A percentile compares a stretch with the other conserved stretches of the same genome.
Conservation (phyloP, 208 protist species). For the Trypanosoma vivax region DNA sequence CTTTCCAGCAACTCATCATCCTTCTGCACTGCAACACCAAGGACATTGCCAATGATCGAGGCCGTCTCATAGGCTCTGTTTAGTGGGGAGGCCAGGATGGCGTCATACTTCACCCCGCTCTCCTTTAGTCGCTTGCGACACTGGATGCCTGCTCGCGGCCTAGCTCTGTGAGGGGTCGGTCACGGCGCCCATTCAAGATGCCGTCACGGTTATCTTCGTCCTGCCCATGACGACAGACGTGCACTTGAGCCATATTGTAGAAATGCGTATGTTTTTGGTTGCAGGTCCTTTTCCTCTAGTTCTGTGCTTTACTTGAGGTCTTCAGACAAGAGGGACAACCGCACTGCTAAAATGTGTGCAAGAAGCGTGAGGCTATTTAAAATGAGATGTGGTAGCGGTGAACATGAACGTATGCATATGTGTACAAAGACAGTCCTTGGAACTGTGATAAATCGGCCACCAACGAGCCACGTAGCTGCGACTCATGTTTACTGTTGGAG, state of each 20-base stretch:
- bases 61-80: conserved; percentile 67
- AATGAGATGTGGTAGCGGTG: no score
- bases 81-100: conserved; percentile 75
- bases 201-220: conserved; percentile 79
- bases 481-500: no score
- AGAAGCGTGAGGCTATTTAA: no score
- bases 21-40: conserved; percentile 37
- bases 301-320: no score
- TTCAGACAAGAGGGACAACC: no score
- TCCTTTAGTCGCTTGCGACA: conserved; percentile 46
- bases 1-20: conserved; percentile 72
- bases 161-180: conserved; percentile 66
- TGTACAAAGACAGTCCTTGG: no score
- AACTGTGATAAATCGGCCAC: no score
- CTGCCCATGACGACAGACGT: conserved; percentile 85
- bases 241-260: conserved; percentile 60
- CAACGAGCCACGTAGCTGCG: no score
- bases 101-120: conserved; percentile 34
- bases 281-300: no score
- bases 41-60: conserved; percentile 30
- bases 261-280: no score
- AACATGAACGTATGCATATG: no score
- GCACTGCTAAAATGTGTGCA: no score
- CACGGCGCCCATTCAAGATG: conserved; percentile 81
- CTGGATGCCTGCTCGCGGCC: conserved; percentile 55